Conservation (phyloP, 768 basidiomycete species). For the Lactarius pseudohatsudake region DNA sequence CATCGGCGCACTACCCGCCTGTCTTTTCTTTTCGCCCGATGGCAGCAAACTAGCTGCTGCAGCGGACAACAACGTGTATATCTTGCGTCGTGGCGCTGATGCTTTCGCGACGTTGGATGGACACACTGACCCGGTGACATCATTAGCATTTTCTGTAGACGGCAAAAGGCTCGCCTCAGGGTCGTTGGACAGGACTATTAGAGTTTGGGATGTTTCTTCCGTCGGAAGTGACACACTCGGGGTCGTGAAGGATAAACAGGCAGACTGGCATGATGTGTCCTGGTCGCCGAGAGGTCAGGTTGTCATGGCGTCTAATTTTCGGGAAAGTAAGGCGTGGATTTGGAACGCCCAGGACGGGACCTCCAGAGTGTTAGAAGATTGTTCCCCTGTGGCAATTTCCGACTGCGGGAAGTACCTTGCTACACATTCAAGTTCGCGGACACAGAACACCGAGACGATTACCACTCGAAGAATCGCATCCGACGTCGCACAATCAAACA, state of each 20-base stretch:
- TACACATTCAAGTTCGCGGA: not conserved
- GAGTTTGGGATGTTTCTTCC: not conserved
- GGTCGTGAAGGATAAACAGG: not conserved
- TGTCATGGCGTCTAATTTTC: not conserved
- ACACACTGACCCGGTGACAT: not conserved
- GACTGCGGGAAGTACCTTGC: not conserved
- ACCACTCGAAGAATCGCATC: not conserved
- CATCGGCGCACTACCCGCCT: not conserved
- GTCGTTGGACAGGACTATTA: not conserved
- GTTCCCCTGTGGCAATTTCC: not conserved
- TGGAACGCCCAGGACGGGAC: not conserved
- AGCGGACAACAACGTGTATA: not conserved
- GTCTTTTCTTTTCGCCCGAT: not conserved
- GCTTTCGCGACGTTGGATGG: not conserved
- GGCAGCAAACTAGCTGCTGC: not conserved
- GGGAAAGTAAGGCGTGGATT: not conserved
- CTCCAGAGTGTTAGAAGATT: not conserved
- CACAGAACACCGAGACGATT: not conserved
- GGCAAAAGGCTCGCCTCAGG: too few relatives aligned
- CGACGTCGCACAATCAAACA: not conserved
- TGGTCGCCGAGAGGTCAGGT: not conserved
- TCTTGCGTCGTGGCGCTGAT: not conserved
- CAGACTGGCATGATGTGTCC: not conserved
- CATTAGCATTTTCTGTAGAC: not conserved
- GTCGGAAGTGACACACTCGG: not conserved